These are phyloP conservation scores for Syzygium grande DNA, from an alignment of 345 rosid species.

Conservation along the genomic window DNA sequence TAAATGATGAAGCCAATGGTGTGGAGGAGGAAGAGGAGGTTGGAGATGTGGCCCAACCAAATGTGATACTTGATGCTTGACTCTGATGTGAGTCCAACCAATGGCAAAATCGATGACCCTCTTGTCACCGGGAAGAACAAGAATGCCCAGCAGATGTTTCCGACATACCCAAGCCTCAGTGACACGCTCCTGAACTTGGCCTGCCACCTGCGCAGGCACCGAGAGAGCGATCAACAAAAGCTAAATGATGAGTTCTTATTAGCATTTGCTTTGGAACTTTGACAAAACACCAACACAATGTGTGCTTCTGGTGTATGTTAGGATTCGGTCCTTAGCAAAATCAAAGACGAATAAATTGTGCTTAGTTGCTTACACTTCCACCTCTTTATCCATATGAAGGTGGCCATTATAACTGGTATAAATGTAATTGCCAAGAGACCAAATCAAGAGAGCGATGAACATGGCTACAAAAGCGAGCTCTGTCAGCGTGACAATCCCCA, in stretches of 20 bases:
- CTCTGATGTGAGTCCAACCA: conserved; percentile 35
- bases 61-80: conserved; percentile 35
- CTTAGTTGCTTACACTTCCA: conserved; percentile 24
- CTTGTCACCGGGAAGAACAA: conserved; percentile 43
- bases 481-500: conserved; percentile 31
- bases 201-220: conserved; percentile 16
- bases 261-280: neutral
- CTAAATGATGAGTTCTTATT: neutral
- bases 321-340: neutral
- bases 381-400: conserved; percentile 24
- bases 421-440: conserved; percentile 24
- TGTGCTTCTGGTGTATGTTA: neutral
- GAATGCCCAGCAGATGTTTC: conserved; percentile 25
- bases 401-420: conserved; percentile 33
- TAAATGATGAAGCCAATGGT: conserved; percentile 21
- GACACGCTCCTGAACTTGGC: conserved; percentile 9
- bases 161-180: conserved; percentile 10
- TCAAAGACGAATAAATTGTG: neutral
- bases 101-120: conserved; percentile 26
- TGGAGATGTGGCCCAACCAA: conserved; percentile 30
- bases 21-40: conserved; percentile 29
- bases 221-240: neutral
- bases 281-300: neutral
- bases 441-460: conserved; percentile 19
- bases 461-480: conserved; percentile 26